Evolutionary conservation across 208 protist genomes (phyloP), one percentile per base, ranked within the genome.

Genomic region (Leishmania mexicana): DNA sequence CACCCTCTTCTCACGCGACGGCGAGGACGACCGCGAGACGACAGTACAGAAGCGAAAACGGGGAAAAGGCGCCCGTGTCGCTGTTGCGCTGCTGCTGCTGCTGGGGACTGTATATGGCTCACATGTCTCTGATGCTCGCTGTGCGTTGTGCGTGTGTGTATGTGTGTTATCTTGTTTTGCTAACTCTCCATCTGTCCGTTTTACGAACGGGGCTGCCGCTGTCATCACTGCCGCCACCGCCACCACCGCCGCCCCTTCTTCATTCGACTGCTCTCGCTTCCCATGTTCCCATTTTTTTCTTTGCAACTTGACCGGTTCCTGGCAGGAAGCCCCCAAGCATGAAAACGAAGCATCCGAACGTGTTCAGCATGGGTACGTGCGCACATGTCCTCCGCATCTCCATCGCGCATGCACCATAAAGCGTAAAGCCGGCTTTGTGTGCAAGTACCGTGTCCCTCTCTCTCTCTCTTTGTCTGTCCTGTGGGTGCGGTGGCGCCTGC

Each of bases 101-200:
- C 51, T 54, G 17, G 51, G 51, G 51, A 19, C 51, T 21, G 8
- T 54, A 51, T 13, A 28, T 40, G 28, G n/a, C 21, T 28, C 68
- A 51, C 38, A 74, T 51, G 17, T 42, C 68, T 74, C 40, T 21
- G 13, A 47, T 47, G 45, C 45, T 47, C 45, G 72, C 19, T 67
- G 15, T 75, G 11, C 75, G 72, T 76, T 54, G 72, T 75, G 71
- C 2, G 13, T 51, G 71, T 75, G 73, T 76, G 35, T 76, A 0
- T 76, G 7, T 13, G 7, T 70, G 28, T 42, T 8, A 42, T 40
- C 35, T 38, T 70, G 0, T 8, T 70, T 40, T 8, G 3, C 35
- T 11, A 47, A 10, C 15, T 45, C 5, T 42, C 64, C n/a, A 10
- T 70, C 13, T 42, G 3, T 40, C 51, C 10, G 51, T 62, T 62